Percentiles rank a stretch among this genome's conserved stretches.
These are phyloP conservation scores for Cochlearia excelsa DNA, from an alignment of 345 rosid species.

Conservation along the genomic window DNA sequence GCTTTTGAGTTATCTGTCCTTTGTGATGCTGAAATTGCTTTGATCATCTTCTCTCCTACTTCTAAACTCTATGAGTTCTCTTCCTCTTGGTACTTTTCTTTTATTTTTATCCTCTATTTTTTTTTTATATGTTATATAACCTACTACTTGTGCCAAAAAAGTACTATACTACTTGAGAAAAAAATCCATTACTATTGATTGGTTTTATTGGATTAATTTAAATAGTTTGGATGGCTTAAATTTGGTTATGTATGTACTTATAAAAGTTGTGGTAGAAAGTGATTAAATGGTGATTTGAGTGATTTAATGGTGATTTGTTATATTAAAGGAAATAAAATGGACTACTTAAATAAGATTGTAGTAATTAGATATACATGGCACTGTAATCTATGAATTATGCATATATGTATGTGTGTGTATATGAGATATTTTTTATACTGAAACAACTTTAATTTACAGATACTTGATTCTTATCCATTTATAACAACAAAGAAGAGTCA, in stretches of 20 bases:
- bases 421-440: constrained; percentile 28
- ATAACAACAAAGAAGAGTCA: constrained; percentile 17
- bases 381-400: constrained; percentile 10
- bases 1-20: constrained; percentile 80
- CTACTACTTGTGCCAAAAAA: too few species aligned
- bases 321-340: not conserved
- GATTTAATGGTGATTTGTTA: not conserved
- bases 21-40: constrained; percentile 83
- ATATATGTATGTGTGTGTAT: not conserved
- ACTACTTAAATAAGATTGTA: not conserved
- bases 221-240: too few species aligned
- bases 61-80: constrained; percentile 82
- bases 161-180: too few species aligned
- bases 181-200: too few species aligned
- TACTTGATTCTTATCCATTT: constrained; percentile 16
- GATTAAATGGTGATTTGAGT: not conserved
- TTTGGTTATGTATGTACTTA: too few species aligned
- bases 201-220: too few species aligned
- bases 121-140: not conserved
- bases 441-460: constrained; percentile 11
- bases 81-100: constrained; percentile 45
- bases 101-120: not conserved
- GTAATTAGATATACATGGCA: constrained; percentile 17
- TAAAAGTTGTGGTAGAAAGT: too few species aligned
- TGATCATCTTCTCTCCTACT: constrained; percentile 70